Percentiles rank a stretch among this genome's conserved stretches.
These are phyloP conservation scores for Boletus rubescentipes DNA, from an alignment of 768 basidiomycete species.

Conservation along the genomic window DNA sequence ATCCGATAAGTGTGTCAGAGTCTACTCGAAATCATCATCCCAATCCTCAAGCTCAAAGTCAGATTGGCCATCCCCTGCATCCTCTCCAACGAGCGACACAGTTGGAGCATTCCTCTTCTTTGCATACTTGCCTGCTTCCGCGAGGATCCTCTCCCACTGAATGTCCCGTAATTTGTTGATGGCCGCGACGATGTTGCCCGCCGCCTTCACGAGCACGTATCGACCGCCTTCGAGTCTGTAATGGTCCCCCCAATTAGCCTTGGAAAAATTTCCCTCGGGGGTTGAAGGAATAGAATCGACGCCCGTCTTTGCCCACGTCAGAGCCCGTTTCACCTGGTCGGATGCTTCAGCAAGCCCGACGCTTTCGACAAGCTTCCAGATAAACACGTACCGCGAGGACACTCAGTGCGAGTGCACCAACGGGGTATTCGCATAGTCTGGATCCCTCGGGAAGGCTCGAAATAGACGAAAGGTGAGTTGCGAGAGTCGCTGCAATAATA, in stretches of 20 bases:
- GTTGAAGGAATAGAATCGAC: neutral
- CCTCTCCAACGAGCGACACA: neutral
- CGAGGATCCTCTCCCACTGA: neutral
- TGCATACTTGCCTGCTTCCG: neutral
- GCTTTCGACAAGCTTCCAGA: neutral
- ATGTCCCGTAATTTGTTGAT: neutral
- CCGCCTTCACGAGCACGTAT: neutral
- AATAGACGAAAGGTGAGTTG: neutral
- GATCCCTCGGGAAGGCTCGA: neutral
- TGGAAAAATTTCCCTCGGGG: neutral
- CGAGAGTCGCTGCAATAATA: neutral
- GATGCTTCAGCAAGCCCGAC: neutral
- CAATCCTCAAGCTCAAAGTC: slow-evolving; percentile 4
- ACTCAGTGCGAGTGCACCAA: neutral
- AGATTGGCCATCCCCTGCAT: neutral
- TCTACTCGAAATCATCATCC: neutral
- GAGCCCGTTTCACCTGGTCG: neutral
- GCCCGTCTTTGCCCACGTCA: neutral
- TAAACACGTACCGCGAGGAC: neutral
- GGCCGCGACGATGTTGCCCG: neutral
- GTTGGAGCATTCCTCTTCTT: neutral
- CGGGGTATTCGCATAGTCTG: neutral
- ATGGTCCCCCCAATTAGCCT: slow-evolving; percentile 2
- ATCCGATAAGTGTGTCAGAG: too few species aligned
- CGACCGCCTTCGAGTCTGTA: neutral